A percentile compares a stretch with the other conserved stretches of the same genome.
phyloP scores from a whole-genome alignment of 345 rosid species.

The Melaleuca alternifolia region DNA sequence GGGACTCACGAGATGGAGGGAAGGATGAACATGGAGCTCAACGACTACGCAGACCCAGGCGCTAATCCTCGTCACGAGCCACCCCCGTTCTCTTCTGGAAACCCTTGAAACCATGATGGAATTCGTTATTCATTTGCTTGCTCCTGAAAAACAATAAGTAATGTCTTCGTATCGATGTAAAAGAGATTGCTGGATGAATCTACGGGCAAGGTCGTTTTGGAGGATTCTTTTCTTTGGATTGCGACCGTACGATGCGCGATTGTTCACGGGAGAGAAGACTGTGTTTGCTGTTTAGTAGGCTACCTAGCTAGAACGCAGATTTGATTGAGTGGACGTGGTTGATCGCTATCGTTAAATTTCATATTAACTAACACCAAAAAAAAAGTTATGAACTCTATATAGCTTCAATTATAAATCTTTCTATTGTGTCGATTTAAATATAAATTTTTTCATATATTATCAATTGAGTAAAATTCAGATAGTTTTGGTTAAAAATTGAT shows the following conservation, averaged over 20 bases:
- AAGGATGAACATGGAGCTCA: conserved; percentile 41
- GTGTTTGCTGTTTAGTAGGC: not conserved
- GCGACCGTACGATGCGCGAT: not conserved
- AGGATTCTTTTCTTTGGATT: not conserved
- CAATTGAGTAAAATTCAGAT: too few species aligned
- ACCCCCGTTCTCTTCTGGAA: conserved; percentile 37
- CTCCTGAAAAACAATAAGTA: not conserved
- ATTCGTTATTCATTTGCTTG: not conserved
- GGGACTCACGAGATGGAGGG: conserved; percentile 5
- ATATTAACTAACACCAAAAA: too few species aligned
- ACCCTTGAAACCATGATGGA: not conserved
- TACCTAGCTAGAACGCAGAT: too few species aligned
- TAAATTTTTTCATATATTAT: too few species aligned
- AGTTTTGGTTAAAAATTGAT: too few species aligned
- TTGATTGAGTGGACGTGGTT: too few species aligned
- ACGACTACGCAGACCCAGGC: conserved; percentile 68
- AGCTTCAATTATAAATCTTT: too few species aligned
- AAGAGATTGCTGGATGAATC: not conserved
- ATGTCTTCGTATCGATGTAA: not conserved
- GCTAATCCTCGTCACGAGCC: conserved; percentile 52
- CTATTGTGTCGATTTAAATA: too few species aligned
- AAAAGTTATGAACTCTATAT: too few species aligned
- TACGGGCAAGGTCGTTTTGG: not conserved
- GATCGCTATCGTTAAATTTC: too few species aligned
- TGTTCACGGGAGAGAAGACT: not conserved